Conservation (phyloP, 129 eudicot species). For the Logfia minima region DNA sequence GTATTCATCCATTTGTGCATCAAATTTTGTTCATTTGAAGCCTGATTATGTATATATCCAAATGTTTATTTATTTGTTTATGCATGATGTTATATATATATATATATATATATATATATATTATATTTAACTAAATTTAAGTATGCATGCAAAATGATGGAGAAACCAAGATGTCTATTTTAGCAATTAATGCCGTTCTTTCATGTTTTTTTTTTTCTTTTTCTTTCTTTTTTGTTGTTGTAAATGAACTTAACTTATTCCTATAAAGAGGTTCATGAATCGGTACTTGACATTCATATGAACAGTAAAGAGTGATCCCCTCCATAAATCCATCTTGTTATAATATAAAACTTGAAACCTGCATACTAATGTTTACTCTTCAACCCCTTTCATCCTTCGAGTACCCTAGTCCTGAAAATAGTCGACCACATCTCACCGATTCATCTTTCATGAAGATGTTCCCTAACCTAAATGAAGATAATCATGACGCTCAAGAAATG, state of each 20-base stretch:
- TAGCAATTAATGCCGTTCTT: not conserved
- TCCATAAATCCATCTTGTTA: slow-evolving; percentile 11
- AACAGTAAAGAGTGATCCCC: slow-evolving; percentile 7
- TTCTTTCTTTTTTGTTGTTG: not conserved
- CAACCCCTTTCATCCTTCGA: slow-evolving; percentile 13
- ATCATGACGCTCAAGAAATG: slow-evolving; percentile 10
- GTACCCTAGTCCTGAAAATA: slow-evolving; percentile 17
- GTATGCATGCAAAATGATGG: too few species aligned
- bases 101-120: too few species aligned
- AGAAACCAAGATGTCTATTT: not conserved
- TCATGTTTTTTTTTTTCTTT: not conserved
- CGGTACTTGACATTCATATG: not conserved
- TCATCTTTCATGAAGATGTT: slow-evolving; percentile 16
- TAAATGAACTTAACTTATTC: not conserved
- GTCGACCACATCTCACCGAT: not conserved
- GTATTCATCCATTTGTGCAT: too few species aligned
- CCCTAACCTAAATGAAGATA: slow-evolving; percentile 5
- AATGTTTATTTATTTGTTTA: too few species aligned
- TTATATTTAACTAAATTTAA: too few species aligned
- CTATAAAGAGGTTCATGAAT: slow-evolving; percentile 14
- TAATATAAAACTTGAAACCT: slow-evolving; percentile 3
- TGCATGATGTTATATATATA: too few species aligned
- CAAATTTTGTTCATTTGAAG: too few species aligned
- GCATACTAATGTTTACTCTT: slow-evolving; percentile 21
- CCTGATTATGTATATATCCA: too few species aligned